Base-by-base conservation (phyloP, 2,329 filamentous ascomycete species). In the Trichoderma atrobrunneum region DNA sequence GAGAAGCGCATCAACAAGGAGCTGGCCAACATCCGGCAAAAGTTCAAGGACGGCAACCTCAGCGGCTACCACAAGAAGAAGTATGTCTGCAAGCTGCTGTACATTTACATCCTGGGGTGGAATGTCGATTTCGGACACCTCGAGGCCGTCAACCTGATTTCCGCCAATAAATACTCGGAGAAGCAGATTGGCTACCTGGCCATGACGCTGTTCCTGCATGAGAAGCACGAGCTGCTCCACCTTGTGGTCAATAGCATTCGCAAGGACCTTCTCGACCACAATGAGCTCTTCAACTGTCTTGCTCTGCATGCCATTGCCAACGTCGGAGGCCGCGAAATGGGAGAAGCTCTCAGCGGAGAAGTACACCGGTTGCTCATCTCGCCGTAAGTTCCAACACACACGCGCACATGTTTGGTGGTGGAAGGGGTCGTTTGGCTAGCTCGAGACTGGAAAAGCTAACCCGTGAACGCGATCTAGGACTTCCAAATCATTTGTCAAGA, bases 1-100 rank as follows among this genome's bases (percentile, higher is more conserved):
- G 96, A 99, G 86, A 99, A 99, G 88, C 90, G 96, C 80, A 98
- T 99, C 85, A 99, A 99, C 84, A 99, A 99, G 86, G 96, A 99
- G 85, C 85, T 99, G 82, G 96, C 96, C 80, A 99, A 99, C 80
- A 99, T 99, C 81, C 91, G 91, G 79, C 94, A 98, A 85, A 98
- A 98, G 84, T 99, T 98, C 87, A 97, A 97, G 88, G 93, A 96
- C 81, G 95, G 94, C 75, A 96, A 88, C 80, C 86, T 99, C 72
- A 97, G 92, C 80, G 97, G 96, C 76, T 99, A 99, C 81, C 94
- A 98, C 86, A 98, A 97, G 87, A 99, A 99, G 89, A 99, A 99
- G 92, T 99, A 99, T 81, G 96, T 99, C 76, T 99, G 96, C 93
- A 99, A 99, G 90, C 90, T 99, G 76, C 87, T 99, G 74, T 99